These are phyloP conservation scores for Kurtzmaniella quercitrusa DNA, from an alignment of 1,139 yeast genomes.

Conservation along the genomic window DNA sequence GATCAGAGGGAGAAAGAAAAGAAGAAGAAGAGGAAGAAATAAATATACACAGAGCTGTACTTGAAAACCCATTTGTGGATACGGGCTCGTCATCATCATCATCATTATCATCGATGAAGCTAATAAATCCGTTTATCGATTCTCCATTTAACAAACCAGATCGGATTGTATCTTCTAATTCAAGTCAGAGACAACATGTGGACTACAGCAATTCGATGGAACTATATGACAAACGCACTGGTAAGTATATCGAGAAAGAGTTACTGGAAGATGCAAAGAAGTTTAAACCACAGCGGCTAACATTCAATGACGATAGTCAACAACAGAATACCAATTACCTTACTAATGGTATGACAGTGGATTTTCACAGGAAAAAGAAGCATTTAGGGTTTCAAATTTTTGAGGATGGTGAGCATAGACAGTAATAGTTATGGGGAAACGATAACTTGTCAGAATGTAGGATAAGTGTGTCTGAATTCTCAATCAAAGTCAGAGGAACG, in stretches of 20 bases:
- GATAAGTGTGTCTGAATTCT: neutral
- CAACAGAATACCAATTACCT: conserved; percentile 11
- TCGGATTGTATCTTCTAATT: neutral
- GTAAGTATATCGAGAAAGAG: conserved; percentile 19
- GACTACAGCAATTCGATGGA: conserved; percentile 26
- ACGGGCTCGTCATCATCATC: neutral
- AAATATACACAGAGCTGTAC: neutral
- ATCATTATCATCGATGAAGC: neutral
- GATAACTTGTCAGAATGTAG: too few species aligned
- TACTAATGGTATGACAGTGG: conserved; percentile 11
- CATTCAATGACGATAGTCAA: conserved; percentile 10
- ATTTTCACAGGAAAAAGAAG: conserved; percentile 11
- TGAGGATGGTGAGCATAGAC: conserved; percentile 10
- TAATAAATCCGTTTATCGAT: conserved; percentile 12
- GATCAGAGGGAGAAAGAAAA: conserved; percentile 7
- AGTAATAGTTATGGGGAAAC: neutral
- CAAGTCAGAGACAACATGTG: conserved; percentile 8
- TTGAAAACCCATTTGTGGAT: conserved; percentile 16
- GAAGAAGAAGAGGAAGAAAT: conserved; percentile 12
- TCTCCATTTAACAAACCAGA: neutral
- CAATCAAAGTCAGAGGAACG: too few species aligned
- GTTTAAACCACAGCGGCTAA: conserved; percentile 26
- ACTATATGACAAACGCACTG: conserved; percentile 24
- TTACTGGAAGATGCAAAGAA: conserved; percentile 17
- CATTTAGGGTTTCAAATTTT: conserved; percentile 17